A percentile compares a stretch with the other conserved stretches of the same genome.
Evolutionary conservation across 345 rosid species (phyloP).

Genomic region (Euclidium syriacum): DNA sequence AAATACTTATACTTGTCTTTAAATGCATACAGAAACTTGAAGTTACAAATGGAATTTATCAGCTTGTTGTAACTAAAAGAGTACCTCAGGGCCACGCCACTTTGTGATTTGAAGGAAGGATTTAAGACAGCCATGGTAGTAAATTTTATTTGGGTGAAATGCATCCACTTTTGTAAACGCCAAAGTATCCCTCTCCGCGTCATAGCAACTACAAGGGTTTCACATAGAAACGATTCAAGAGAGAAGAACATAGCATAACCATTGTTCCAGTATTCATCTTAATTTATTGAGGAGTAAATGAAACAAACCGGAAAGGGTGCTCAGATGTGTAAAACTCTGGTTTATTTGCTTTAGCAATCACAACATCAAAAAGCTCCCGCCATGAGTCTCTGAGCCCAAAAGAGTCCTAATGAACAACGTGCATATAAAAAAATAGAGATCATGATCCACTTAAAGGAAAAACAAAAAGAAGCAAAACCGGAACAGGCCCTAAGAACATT

Average conservation of each 20-base stretch:
- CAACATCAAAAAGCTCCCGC: conserved; percentile 95
- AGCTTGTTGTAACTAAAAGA: conserved; percentile 7
- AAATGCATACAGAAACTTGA: neutral
- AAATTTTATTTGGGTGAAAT: conserved; percentile 66
- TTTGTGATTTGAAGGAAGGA: conserved; percentile 83
- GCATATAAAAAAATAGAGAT: neutral
- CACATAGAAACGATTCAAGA: neutral
- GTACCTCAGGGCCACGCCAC: conserved; percentile 98
- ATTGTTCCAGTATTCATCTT: neutral
- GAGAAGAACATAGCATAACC: neutral
- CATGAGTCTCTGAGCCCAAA: conserved; percentile 60
- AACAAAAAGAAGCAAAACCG: neutral
- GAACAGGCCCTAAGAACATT: neutral
- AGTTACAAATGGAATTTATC: neutral
- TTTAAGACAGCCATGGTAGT: conserved; percentile 93
- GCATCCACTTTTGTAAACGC: conserved; percentile 80
- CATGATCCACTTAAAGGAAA: conserved; percentile 6
- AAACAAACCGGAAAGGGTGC: conserved; percentile 84
- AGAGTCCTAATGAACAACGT: conserved; percentile 52
- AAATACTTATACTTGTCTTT: neutral
- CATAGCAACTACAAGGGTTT: conserved; percentile 61
- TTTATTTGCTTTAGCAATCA: conserved; percentile 93
- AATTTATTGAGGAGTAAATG: neutral
- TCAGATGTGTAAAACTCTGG: conserved; percentile 91
- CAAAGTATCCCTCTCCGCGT: conserved; percentile 78